A percentile compares a stretch with the other conserved stretches of the same genome.
Evolutionary conservation across 2,329 filamentous ascomycete species (phyloP).

Genomic region (Scedosporium apiospermum): DNA sequence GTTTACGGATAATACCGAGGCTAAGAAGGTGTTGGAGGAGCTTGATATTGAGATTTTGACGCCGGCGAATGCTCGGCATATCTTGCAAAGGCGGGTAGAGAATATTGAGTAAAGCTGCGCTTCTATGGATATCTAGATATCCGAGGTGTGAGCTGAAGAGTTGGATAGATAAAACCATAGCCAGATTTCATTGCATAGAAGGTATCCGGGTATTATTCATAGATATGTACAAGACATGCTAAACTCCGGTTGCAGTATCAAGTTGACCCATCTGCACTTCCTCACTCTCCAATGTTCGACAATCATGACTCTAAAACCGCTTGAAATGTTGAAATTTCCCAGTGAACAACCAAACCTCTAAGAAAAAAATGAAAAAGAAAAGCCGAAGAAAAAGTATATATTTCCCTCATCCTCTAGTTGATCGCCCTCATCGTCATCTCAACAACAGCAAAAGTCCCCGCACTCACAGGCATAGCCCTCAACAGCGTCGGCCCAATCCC

Average conservation of each 20-base stretch:
- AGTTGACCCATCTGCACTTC: no score
- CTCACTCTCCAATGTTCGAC: no score
- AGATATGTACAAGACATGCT: no score
- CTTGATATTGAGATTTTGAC: conserved; percentile 51
- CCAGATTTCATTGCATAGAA: no score
- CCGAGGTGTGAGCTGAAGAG: background rate
- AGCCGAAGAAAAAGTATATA: background rate
- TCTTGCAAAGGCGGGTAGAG: conserved; percentile 60
- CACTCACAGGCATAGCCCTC: conserved; percentile 94
- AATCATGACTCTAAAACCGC: no score
- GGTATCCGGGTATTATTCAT: no score
- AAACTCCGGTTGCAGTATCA: no score
- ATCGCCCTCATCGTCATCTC: conserved; percentile 58
- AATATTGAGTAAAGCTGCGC: conserved; percentile 29
- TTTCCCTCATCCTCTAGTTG: conserved; percentile 20
- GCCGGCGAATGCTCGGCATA: conserved; percentile 54
- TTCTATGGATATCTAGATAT: background rate
- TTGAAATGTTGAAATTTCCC: background rate
- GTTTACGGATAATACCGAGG: conserved; percentile 48
- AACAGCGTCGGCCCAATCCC: conserved; percentile 83
- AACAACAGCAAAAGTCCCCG: conserved; percentile 89
- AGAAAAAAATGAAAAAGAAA: background rate
- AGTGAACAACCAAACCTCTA: background rate
- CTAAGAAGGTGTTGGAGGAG: conserved; percentile 50
- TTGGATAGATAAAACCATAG: background rate